Evolutionary conservation across 495 filamentous ascomycete genomes (phyloP).

Genomic region (Neurospora sp.): DNA sequence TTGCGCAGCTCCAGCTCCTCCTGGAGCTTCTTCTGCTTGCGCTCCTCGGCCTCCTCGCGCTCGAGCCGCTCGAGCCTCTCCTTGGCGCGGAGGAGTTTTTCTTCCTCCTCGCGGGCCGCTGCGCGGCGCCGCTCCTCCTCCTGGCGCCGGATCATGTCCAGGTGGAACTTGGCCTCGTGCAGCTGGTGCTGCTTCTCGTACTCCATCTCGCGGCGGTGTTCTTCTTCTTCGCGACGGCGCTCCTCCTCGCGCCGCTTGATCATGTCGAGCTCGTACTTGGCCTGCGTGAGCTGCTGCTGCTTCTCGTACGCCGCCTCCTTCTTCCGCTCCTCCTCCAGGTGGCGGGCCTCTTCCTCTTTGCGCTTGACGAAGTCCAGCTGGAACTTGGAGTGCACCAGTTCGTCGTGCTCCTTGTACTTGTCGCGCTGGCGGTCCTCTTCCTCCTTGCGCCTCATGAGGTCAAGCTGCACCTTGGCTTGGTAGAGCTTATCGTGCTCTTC

Average conservation of each 20-base stretch:
- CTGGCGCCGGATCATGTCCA: constrained; percentile 35
- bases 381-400: constrained; percentile 37
- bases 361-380: not conserved
- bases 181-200: constrained; percentile 14
- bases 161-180: constrained; percentile 30
- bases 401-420: constrained; percentile 35
- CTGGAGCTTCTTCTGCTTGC: constrained; percentile 29
- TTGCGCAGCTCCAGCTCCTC: constrained; percentile 35
- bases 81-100: constrained; percentile 24
- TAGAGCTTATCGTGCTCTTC: constrained; percentile 34
- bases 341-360: constrained; percentile 25
- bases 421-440: constrained; percentile 33
- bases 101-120: constrained; percentile 24
- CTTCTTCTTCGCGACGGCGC: constrained; percentile 5
- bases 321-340: constrained; percentile 40
- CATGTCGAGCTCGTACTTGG: constrained; percentile 30
- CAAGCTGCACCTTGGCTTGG: constrained; percentile 33
- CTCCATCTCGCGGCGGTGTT: constrained; percentile 7
- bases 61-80: constrained; percentile 12
- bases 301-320: constrained; percentile 30
- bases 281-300: constrained; percentile 26
- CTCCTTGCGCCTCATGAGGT: constrained; percentile 17
- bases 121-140: constrained; percentile 14
- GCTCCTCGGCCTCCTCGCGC: constrained; percentile 30
- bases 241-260: constrained; percentile 23